A percentile compares a stretch with the other conserved stretches of the same genome.
Conservation (phyloP, 1,139 yeast species). For the Hyphopichia wangnamkhiaoensis region DNA sequence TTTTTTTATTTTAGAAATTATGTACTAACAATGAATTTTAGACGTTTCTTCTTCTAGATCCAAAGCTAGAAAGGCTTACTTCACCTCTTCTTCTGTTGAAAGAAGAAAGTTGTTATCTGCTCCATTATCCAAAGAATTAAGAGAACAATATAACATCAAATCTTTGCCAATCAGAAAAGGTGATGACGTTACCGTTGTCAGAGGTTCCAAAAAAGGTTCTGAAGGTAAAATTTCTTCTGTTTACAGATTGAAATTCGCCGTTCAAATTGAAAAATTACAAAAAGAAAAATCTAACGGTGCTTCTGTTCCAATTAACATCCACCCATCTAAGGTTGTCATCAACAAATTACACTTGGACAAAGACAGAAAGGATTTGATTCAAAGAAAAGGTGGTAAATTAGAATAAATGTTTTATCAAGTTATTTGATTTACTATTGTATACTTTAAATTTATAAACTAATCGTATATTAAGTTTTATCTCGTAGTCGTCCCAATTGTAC, state of each 20-base stretch:
- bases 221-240: slow-evolving; percentile 98
- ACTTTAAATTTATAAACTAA: slow-evolving; percentile 1
- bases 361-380: slow-evolving; percentile 97
- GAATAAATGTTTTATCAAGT: slow-evolving; percentile 23
- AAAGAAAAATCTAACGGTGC: slow-evolving; percentile 99
- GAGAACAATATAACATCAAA: slow-evolving; percentile 95
- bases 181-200: slow-evolving; percentile 92
- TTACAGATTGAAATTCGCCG: slow-evolving; percentile 97
- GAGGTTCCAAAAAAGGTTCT: slow-evolving; percentile 99
- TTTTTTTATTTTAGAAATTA: slow-evolving; percentile 3
- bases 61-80: slow-evolving; percentile 99
- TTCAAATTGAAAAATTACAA: slow-evolving; percentile 96
- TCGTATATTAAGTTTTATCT: background rate
- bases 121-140: slow-evolving; percentile 98
- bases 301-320: slow-evolving; percentile 94
- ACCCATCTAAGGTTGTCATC: slow-evolving; percentile 98
- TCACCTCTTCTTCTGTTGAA: slow-evolving; percentile 94
- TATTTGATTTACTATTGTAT: slow-evolving; percentile 5
- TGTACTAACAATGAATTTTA: slow-evolving; percentile 38
- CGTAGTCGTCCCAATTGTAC: background rate
- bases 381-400: slow-evolving; percentile 44
- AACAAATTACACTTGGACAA: slow-evolving; percentile 98
- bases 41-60: slow-evolving; percentile 99
- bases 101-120: slow-evolving; percentile 97
- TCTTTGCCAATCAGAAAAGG: slow-evolving; percentile 98